These are phyloP conservation scores for Veloboletus limbatus DNA, from an alignment of 1,284 basidiomycete genomes.

Conservation along the genomic window DNA sequence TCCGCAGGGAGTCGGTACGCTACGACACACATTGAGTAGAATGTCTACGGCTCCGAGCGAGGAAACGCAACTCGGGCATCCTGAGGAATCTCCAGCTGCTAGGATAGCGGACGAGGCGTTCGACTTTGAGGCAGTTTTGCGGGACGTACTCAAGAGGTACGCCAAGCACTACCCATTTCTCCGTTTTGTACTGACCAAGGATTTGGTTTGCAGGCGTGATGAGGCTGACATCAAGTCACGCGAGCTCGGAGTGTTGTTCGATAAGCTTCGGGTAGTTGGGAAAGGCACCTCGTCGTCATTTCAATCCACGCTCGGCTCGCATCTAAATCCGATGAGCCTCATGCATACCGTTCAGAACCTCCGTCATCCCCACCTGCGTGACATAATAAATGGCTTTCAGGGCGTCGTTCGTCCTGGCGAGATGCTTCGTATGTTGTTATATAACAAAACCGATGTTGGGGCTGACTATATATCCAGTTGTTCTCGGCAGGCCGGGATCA, in stretches of 20 bases:
- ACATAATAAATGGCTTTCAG: constrained; percentile 48
- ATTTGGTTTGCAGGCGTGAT: constrained; percentile 19
- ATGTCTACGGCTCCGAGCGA: constrained; percentile 14
- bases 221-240: constrained; percentile 32
- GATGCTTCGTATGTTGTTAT: constrained; percentile 49
- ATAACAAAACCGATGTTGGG: too few species aligned
- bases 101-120: constrained; percentile 17
- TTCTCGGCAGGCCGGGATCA: constrained; percentile 63
- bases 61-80: background rate
- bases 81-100: background rate
- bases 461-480: constrained; percentile 38
- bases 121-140: constrained; percentile 33
- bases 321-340: constrained; percentile 37
- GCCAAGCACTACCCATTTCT: background rate
- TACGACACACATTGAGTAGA: constrained; percentile 30
- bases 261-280: constrained; percentile 37
- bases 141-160: constrained; percentile 31
- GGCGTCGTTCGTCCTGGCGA: constrained; percentile 57
- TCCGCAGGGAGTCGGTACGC: constrained; percentile 35
- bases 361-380: constrained; percentile 41
- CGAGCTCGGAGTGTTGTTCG: constrained; percentile 37
- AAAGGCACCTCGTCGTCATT: constrained; percentile 36
- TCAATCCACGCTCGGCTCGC: constrained; percentile 42
- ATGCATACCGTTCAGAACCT: constrained; percentile 25
- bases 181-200: background rate